phyloP scores from a whole-genome alignment of 2,329 filamentous ascomycete species.

The Penicillium nordicum region DNA sequence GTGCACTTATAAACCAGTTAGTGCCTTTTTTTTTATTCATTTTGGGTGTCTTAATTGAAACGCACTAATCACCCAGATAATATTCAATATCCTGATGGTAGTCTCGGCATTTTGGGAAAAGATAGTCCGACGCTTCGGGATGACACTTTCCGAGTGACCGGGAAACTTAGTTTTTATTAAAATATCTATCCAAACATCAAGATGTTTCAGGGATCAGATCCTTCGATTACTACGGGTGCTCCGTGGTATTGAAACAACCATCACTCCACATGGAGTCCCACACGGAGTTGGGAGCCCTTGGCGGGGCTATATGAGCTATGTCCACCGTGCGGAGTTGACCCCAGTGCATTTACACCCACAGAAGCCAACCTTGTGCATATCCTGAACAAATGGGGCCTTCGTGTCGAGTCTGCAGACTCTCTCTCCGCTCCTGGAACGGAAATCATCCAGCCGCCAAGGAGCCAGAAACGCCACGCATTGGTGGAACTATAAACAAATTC shows the following conservation, averaged over 20 bases:
- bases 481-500: conserved; percentile 10
- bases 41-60: background rate
- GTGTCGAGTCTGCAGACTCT: background rate
- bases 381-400: background rate
- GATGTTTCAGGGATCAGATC: background rate
- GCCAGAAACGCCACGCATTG: conserved; percentile 7
- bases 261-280: conserved; percentile 10
- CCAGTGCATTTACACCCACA: background rate
- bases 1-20: no score
- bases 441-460: background rate
- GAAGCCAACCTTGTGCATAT: background rate
- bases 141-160: background rate
- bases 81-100: background rate
- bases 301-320: background rate
- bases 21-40: background rate
- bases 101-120: background rate
- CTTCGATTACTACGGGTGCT: background rate
- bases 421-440: background rate
- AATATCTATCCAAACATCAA: background rate
- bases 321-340: background rate
- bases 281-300: conserved; percentile 11
- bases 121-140: background rate
- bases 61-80: background rate
- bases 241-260: conserved; percentile 7
- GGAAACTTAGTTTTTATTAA: background rate